These are phyloP conservation scores for Metschnikowia corniflorae DNA, from an alignment of 805 yeast species.

Conservation along the genomic window DNA sequence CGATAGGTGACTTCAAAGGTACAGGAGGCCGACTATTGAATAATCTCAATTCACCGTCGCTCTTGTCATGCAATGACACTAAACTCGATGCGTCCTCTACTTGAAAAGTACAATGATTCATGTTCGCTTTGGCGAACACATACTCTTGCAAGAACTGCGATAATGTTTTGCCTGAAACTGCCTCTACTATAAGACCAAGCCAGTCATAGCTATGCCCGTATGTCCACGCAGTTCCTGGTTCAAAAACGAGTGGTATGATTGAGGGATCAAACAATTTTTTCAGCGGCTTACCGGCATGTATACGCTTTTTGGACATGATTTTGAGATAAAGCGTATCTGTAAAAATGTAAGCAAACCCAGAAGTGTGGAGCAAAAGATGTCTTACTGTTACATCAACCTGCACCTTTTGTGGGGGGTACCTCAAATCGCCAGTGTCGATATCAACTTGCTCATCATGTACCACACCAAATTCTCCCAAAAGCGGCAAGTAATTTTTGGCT, in stretches of 20 bases:
- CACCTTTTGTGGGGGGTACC: conserved; percentile 7
- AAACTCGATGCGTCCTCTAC: conserved; percentile 5
- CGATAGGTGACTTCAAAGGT: conserved; percentile 21
- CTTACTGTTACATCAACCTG: conserved; percentile 14
- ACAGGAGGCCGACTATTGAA: conserved; percentile 9
- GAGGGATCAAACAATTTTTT: conserved; percentile 24
- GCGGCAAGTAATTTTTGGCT: conserved; percentile 31
- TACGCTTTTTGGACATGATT: conserved; percentile 19
- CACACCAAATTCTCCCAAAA: conserved; percentile 21
- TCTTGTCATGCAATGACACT: conserved; percentile 8
- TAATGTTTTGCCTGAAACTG: conserved; percentile 29
- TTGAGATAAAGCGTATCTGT: conserved; percentile 26
- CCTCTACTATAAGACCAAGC: conserved; percentile 36
- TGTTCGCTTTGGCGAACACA: conserved; percentile 34
- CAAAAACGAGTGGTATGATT: conserved; percentile 24
- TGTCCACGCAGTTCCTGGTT: conserved; percentile 37
- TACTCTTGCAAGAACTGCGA: conserved; percentile 29
- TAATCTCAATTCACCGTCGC: conserved; percentile 4
- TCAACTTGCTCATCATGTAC: conserved; percentile 15
- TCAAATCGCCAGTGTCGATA: conserved; percentile 14
- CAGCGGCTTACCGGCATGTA: conserved; percentile 20
- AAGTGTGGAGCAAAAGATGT: conserved; percentile 17
- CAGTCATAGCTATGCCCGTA: conserved; percentile 40
- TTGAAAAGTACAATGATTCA: conserved; percentile 22
- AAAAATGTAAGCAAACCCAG: conserved; percentile 35